Conservation (phyloP, 169 alveolate species). For the Plasmodium blacklocki region DNA sequence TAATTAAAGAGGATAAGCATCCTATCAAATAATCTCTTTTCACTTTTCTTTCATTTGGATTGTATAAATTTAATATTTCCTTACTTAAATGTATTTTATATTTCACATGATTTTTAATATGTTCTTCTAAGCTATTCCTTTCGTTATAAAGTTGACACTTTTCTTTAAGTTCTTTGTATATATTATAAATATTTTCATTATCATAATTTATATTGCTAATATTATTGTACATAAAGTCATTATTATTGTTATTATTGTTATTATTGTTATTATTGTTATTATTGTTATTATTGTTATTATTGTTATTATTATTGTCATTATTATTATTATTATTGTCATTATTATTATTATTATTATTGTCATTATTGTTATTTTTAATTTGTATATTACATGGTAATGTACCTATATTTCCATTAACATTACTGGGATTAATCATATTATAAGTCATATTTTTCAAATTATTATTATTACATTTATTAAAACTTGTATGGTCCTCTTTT, state of each 20-base stretch:
- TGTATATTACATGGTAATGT: not conserved
- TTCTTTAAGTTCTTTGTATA: conserved; percentile 36
- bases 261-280: not conserved
- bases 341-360: not conserved
- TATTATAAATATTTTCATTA: conserved; percentile 32
- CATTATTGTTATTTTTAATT: not conserved
- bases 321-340: too few relatives aligned
- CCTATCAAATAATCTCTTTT: conserved; percentile 69
- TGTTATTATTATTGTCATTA: not conserved
- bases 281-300: not conserved
- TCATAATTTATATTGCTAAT: conserved; percentile 8
- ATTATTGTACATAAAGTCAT: not conserved
- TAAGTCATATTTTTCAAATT: not conserved
- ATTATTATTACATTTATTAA: not conserved
- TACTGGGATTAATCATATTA: not conserved
- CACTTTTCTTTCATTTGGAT: conserved; percentile 17
- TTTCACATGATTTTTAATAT: conserved; percentile 5
- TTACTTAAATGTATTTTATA: conserved; percentile 36
- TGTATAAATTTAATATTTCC: conserved; percentile 36
- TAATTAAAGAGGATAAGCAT: conserved; percentile 48
- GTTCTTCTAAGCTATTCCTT: not conserved
- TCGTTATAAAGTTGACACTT: conserved; percentile 25
- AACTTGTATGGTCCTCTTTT: not conserved
- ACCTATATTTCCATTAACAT: not conserved
- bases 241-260: not conserved